phyloP scores from a whole-genome alignment of 306 rosid species.

The Medicago lupulina region DNA sequence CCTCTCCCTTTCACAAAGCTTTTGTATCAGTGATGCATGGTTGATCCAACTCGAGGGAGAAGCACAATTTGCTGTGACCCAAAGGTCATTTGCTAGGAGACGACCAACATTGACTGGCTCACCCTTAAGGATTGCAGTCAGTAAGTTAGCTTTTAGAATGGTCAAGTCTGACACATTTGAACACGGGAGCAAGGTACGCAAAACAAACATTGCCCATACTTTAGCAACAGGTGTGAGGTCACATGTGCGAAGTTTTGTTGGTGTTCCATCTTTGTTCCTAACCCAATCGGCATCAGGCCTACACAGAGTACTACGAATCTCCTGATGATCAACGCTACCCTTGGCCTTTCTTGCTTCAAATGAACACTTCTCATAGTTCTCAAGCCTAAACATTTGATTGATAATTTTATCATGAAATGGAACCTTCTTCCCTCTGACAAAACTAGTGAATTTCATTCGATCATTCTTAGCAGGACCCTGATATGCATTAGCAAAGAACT shows the following conservation, averaged over 20 bases:
- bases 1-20: not conserved
- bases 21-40: not conserved
- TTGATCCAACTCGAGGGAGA: not conserved
- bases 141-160: not conserved
- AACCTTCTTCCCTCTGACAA: not conserved
- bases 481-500: slow-evolving; percentile 5
- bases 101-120: not conserved
- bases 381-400: not conserved
- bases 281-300: not conserved
- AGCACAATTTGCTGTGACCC: not conserved
- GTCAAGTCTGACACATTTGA: not conserved
- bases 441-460: not conserved
- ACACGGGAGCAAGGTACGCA: not conserved
- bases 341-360: not conserved
- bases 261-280: not conserved
- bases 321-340: not conserved
- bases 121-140: not conserved
- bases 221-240: not conserved
- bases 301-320: not conserved
- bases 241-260: not conserved
- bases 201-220: not conserved
- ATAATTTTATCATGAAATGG: not conserved
- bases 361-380: not conserved
- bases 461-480: not conserved
- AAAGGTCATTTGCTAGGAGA: not conserved